A percentile compares a stretch with the other conserved stretches of the same genome.
These are phyloP conservation scores for Benincasa hispida DNA, from an alignment of 306 rosid genomes.

Conservation along the genomic window DNA sequence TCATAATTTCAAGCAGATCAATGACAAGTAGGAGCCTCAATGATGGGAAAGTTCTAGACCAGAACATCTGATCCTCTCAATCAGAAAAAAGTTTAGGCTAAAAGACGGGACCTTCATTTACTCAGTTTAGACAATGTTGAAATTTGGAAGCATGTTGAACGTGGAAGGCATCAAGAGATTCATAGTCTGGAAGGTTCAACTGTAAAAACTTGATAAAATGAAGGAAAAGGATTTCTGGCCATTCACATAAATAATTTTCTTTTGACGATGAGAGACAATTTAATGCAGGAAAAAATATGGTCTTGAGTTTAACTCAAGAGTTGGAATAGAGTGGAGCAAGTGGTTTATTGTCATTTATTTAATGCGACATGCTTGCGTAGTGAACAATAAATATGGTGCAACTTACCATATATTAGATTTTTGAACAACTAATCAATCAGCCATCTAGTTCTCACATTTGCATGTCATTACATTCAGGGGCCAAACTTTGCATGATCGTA, in stretches of 20 bases:
- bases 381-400: background rate
- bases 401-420: background rate
- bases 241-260: background rate
- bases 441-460: background rate
- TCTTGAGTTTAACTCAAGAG: background rate
- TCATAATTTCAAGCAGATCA: background rate
- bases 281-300: background rate
- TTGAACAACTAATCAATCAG: background rate
- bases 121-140: background rate
- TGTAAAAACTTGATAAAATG: background rate
- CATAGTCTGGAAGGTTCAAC: background rate
- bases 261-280: background rate
- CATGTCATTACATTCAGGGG: conserved; percentile 41
- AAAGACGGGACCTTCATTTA: background rate
- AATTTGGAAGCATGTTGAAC: background rate
- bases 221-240: background rate
- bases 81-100: background rate
- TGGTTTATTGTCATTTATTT: background rate
- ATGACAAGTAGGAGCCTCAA: background rate
- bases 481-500: conserved; percentile 75
- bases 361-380: background rate
- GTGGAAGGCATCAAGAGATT: background rate
- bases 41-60: background rate
- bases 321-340: background rate
- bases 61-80: background rate